Base-by-base conservation (phyloP, 2,329 filamentous ascomycete species). In the Aureobasidium sp. region DNA sequence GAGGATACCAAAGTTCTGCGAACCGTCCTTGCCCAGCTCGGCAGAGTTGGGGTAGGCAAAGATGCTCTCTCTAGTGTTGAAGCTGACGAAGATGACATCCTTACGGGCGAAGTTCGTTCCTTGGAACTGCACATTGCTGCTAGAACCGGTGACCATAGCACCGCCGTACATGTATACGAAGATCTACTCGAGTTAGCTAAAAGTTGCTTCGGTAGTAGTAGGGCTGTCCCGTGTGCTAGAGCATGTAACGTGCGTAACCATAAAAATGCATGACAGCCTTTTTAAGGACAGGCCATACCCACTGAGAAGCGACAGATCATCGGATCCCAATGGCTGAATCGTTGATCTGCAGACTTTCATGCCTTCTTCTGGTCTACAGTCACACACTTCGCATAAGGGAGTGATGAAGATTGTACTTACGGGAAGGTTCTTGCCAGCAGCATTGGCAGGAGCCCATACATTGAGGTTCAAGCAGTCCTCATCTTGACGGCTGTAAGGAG, bases 41-140 rank as follows among this genome's bases (percentile, higher is more conserved):
- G 57, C 57, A 7, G 57, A 60, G 57, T 60, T 50, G 27, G 57
- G 57, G n/a, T 60, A 60, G 9, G 57, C 57, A 4, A 41, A 60
- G 37, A 60, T 60, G 57, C 57, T 60, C 21, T 60, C 57, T 50
- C 57, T 50, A 13, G 57, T 60, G 47, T 60, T 60, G 57, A 60
- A 60, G 37, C 36, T 50, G 45, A 60, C 57, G 11, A 60, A 52
- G 27, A 60, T 52, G 36, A 60, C 57, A 15, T 60, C 57, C 57
- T 60, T 60, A 29, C 57, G 57, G 5, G 57, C 57, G 29, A 60
- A 60, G 47, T 60, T 60, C 29, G 44, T 60, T 4, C 57, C 57
- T 15, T 75, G 73, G 1, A 73, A 49, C 16, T 64, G 65, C 9
- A 63, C 47, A 25, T 66, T 65, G 47, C 58, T 63, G 63, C 62